phyloP scores from a whole-genome alignment of 2,329 filamentous ascomycete genomes.

The Botrytis porri region DNA sequence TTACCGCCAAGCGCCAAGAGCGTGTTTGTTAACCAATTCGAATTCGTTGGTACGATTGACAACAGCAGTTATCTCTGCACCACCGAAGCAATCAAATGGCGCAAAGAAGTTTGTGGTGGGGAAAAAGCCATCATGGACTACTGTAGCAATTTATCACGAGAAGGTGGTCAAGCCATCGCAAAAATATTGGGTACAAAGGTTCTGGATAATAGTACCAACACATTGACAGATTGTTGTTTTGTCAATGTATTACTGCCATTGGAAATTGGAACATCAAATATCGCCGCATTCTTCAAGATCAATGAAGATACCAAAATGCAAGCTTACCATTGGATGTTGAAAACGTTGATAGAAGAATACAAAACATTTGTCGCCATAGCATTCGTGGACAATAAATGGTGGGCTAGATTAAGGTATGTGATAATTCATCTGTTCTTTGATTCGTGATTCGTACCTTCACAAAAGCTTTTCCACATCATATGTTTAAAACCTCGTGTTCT shows the following conservation, averaged over 20 bases:
- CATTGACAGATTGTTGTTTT: constrained; percentile 65
- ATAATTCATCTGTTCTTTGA: neutral
- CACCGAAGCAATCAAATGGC: constrained; percentile 68
- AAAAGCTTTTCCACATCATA: neutral
- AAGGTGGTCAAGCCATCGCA: constrained; percentile 61
- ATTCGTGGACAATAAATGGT: constrained; percentile 59
- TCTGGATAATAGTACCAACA: constrained; percentile 62
- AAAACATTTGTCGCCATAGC: constrained; percentile 70
- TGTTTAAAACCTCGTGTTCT: constrained; percentile 1
- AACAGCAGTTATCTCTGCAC: constrained; percentile 69
- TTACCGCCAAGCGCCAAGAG: constrained; percentile 45
- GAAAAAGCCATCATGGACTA: constrained; percentile 69
- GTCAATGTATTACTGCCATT: constrained; percentile 73
- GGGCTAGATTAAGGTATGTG: constrained; percentile 55
- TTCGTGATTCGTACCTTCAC: neutral
- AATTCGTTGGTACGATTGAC: constrained; percentile 75
- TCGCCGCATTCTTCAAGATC: constrained; percentile 26
- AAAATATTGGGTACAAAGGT: constrained; percentile 65
- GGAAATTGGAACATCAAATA: constrained; percentile 31
- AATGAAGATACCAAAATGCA: constrained; percentile 41
- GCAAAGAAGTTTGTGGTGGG: constrained; percentile 65
- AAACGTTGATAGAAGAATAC: constrained; percentile 54
- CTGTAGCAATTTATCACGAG: constrained; percentile 57
- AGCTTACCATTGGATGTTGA: constrained; percentile 57
- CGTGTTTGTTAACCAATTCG: constrained; percentile 66